Evolutionary conservation across 306 rosid species (phyloP).

Genomic region (Malus fusca): DNA sequence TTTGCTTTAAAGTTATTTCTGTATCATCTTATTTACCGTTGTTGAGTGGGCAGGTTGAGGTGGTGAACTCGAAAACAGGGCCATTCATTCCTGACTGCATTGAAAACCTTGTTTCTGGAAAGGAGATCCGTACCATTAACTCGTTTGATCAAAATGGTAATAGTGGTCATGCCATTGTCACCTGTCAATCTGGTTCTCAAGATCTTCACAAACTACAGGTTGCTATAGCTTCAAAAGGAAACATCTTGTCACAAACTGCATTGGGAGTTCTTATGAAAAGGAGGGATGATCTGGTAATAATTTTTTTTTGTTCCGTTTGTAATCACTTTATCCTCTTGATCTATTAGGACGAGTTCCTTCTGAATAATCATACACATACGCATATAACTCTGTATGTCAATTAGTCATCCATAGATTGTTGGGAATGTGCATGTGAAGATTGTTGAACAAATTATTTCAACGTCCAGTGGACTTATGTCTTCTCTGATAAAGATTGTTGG

Average conservation of each 20-base stretch:
- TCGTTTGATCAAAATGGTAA: constrained; percentile 20
- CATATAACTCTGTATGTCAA: neutral
- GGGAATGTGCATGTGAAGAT: neutral
- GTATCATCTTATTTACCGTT: constrained; percentile 15
- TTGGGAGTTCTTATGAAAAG: constrained; percentile 38
- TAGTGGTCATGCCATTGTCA: constrained; percentile 10
- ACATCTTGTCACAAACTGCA: constrained; percentile 44
- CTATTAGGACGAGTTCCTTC: neutral
- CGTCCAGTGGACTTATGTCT: neutral
- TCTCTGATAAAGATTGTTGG: neutral
- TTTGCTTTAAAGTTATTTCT: neutral
- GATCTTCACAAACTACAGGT: constrained; percentile 27
- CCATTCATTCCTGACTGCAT: constrained; percentile 18
- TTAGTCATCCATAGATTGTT: neutral
- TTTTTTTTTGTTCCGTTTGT: neutral
- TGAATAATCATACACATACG: neutral
- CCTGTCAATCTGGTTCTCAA: constrained; percentile 21
- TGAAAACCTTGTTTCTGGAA: constrained; percentile 23
- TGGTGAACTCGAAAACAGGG: constrained; percentile 22
- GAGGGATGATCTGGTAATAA: constrained; percentile 59
- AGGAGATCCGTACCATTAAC: constrained; percentile 21
- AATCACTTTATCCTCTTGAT: neutral
- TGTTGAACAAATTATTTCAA: neutral
- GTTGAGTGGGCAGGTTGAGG: constrained; percentile 37
- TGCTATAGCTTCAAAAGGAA: constrained; percentile 38